Conservation (phyloP, 108 stramenopile species). For the Cyclotella kingstonii region DNA sequence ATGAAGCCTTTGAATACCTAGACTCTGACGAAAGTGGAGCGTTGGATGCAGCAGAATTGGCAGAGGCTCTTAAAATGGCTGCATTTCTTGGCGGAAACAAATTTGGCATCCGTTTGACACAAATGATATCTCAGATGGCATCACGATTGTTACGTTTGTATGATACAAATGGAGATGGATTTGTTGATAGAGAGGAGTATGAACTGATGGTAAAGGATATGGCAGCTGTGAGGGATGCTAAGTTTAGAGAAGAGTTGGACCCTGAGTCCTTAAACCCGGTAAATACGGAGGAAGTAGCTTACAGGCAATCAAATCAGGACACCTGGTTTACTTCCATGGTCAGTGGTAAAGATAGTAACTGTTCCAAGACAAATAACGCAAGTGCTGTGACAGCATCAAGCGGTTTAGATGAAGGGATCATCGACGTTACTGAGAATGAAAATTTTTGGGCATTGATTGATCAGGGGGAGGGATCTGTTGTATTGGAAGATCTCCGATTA, state of each 20-base stretch:
- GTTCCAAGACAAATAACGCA: neutral
- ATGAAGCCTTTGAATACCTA: slow-evolving; percentile 81
- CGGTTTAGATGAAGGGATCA: slow-evolving; percentile 13
- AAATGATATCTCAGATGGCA: slow-evolving; percentile 57
- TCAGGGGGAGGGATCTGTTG: slow-evolving; percentile 67
- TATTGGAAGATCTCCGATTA: slow-evolving; percentile 68
- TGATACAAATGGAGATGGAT: slow-evolving; percentile 81
- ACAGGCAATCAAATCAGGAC: slow-evolving; percentile 1
- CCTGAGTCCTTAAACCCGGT: neutral
- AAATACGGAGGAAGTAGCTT: neutral
- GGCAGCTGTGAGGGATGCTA: slow-evolving; percentile 55
- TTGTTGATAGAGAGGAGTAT: slow-evolving; percentile 84
- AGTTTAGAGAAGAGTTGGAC: slow-evolving; percentile 26
- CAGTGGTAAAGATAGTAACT: slow-evolving; percentile 6
- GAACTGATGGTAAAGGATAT: slow-evolving; percentile 82
- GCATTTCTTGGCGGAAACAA: slow-evolving; percentile 26
- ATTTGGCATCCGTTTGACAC: slow-evolving; percentile 25
- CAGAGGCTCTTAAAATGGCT: slow-evolving; percentile 66
- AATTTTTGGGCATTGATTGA: slow-evolving; percentile 38
- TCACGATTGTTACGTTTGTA: slow-evolving; percentile 68
- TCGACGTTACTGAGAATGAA: slow-evolving; percentile 42
- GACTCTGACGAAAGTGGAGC: slow-evolving; percentile 78
- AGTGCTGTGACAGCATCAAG: neutral
- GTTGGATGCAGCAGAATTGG: slow-evolving; percentile 74
- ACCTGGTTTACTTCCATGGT: slow-evolving; percentile 3